These are phyloP conservation scores for Russula abietina DNA, from an alignment of 768 basidiomycete species.

Conservation along the genomic window DNA sequence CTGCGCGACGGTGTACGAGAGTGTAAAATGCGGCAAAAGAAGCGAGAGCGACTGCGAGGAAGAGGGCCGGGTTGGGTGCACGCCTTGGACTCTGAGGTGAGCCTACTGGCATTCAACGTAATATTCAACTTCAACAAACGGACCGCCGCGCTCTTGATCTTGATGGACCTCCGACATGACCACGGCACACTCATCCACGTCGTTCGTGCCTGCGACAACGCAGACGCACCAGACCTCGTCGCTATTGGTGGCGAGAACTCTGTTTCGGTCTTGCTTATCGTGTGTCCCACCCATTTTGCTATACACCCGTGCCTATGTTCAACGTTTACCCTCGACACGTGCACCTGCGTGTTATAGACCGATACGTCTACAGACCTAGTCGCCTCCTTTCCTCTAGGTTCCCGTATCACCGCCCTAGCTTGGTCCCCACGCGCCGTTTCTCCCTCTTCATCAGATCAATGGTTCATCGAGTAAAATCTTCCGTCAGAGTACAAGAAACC, in stretches of 20 bases:
- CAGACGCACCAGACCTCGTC: slow-evolving; percentile 61
- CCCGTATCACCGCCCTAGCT: slow-evolving; percentile 64
- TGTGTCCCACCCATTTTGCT: slow-evolving; percentile 34
- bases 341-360: slow-evolving; percentile 32
- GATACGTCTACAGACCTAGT: slow-evolving; percentile 41
- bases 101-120: background rate
- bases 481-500: slow-evolving; percentile 5
- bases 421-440: slow-evolving; percentile 72
- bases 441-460: slow-evolving; percentile 55
- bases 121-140: too few relatives aligned
- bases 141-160: background rate
- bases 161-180: slow-evolving; percentile 55
- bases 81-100: slow-evolving; percentile 22
- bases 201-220: slow-evolving; percentile 55
- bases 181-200: slow-evolving; percentile 57
- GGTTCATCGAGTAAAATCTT: slow-evolving; percentile 59
- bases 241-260: slow-evolving; percentile 71
- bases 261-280: slow-evolving; percentile 61
- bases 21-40: slow-evolving; percentile 55
- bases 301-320: slow-evolving; percentile 11
- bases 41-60: slow-evolving; percentile 49
- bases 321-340: slow-evolving; percentile 32
- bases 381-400: slow-evolving; percentile 70
- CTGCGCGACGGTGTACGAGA: slow-evolving; percentile 51
- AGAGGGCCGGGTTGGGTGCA: slow-evolving; percentile 57